These are phyloP conservation scores for Pisolithus orientalis DNA, from an alignment of 768 basidiomycete species.

Conservation along the genomic window DNA sequence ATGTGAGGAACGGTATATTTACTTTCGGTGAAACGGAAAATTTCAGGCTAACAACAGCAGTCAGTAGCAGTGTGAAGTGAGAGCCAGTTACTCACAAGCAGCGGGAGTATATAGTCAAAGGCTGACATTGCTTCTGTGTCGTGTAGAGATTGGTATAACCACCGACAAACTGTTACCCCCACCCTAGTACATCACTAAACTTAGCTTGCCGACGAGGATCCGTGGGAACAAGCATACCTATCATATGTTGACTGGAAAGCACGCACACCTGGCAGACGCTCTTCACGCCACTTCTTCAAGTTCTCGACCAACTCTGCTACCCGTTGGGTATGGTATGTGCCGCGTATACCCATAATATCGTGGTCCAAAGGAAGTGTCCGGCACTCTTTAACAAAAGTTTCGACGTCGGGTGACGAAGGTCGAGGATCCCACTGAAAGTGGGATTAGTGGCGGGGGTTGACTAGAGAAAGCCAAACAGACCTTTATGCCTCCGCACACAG, in stretches of 20 bases:
- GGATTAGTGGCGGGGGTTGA: background rate
- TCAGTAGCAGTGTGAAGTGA: background rate
- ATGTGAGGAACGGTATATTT: background rate
- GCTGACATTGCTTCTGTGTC: slow-evolving; percentile 70
- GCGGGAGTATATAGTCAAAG: slow-evolving; percentile 77
- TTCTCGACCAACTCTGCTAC: slow-evolving; percentile 54
- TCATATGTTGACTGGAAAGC: slow-evolving; percentile 88
- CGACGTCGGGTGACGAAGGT: slow-evolving; percentile 53
- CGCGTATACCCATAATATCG: slow-evolving; percentile 74
- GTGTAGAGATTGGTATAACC: slow-evolving; percentile 69
- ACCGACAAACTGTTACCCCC: slow-evolving; percentile 65
- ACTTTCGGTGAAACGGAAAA: slow-evolving; percentile 74
- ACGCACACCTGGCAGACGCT: slow-evolving; percentile 66
- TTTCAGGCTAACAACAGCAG: slow-evolving; percentile 48
- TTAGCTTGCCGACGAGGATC: too few relatives aligned
- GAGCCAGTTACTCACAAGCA: slow-evolving; percentile 50
- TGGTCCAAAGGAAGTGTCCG: slow-evolving; percentile 44
- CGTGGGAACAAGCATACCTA: slow-evolving; percentile 32
- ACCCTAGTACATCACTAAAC: slow-evolving; percentile 33
- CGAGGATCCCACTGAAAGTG: slow-evolving; percentile 52
- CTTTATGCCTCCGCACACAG: slow-evolving; percentile 68
- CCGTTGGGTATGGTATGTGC: slow-evolving; percentile 52
- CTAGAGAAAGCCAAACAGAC: slow-evolving; percentile 28
- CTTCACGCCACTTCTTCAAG: slow-evolving; percentile 64
- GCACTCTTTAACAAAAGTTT: slow-evolving; percentile 65